Evolutionary conservation across 345 rosid species (phyloP).

Genomic region (Populus tremula): DNA sequence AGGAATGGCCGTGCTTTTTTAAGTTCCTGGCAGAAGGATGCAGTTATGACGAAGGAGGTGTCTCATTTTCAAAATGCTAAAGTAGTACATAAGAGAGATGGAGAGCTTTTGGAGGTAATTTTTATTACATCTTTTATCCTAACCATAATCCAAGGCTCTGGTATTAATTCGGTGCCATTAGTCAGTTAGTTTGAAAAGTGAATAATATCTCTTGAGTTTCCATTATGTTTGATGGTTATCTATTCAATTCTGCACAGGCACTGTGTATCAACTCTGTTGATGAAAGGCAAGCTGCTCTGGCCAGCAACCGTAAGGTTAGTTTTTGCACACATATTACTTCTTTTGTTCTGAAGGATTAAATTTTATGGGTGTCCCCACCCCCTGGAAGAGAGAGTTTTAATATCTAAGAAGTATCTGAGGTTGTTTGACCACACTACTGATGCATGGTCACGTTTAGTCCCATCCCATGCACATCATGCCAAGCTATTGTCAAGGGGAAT

Average conservation of each 20-base stretch:
- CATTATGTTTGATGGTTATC: slow-evolving; percentile 15
- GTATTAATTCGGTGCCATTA: slow-evolving; percentile 1
- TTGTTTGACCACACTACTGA: no score
- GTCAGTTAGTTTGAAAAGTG: neutral
- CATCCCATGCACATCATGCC: no score
- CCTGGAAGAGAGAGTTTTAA: no score
- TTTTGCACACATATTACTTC: slow-evolving; percentile 11
- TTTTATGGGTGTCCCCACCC: neutral
- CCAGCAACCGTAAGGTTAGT: slow-evolving; percentile 89
- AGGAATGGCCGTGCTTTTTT: slow-evolving; percentile 36
- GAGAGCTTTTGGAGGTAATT: slow-evolving; percentile 85
- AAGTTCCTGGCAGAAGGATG: slow-evolving; percentile 55
- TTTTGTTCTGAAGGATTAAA: neutral
- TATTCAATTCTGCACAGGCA: slow-evolving; percentile 53
- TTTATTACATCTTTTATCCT: slow-evolving; percentile 4
- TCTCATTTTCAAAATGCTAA: slow-evolving; percentile 52
- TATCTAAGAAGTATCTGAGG: no score
- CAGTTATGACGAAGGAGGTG: slow-evolving; percentile 36
- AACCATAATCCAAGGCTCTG: slow-evolving; percentile 14
- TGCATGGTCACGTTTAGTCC: no score
- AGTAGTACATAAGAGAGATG: slow-evolving; percentile 73
- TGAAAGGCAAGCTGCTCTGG: slow-evolving; percentile 70
- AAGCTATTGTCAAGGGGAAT: no score
- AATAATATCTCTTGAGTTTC: slow-evolving; percentile 10
- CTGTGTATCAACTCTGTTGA: slow-evolving; percentile 64